Base-by-base conservation (phyloP, 495 filamentous ascomycete species). In the Trichocladium uniseriatum region DNA sequence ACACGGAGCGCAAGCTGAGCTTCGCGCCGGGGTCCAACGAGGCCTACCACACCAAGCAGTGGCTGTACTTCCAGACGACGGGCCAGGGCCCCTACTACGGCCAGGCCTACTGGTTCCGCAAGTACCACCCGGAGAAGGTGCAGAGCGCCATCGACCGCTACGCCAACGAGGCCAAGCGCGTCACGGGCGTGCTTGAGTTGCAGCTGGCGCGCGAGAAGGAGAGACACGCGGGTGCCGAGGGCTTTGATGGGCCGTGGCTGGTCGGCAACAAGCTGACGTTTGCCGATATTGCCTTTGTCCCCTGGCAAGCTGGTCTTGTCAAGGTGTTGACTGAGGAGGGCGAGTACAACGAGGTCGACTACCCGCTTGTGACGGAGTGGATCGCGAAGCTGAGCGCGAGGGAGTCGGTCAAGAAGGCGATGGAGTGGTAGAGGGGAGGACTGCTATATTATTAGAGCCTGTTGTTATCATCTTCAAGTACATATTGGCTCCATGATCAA, bases 81-180 rank as follows among this genome's bases (percentile, higher is more conserved):
- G 81, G 82, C n/a, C 83, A 87, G 61, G 83, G 80, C 1, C 82
- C 82, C 0, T 86, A 84, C 65, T 86, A 72, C 54, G 78, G 80
- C 16, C 79, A 82, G 58, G 67, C 66, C 0, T 59, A 54, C 14
- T 71, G 70, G 64, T 60, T 87, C 65, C 60, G 43, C 6, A 53
- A 53, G 8, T 72, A 56, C 52, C 80, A 87, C 65, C 32, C 70
- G 0, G 80, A 84, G 63, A 69, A 79, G 62, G 18, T 84, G 16
- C 72, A 69, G 11, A 77, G 69, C 27, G 82, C 78, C 1, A 59
- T 76, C 8, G 73, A 79, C 24, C 72, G 83, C 7, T 87, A 86
- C 44, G 20, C 62, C 13, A 75, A 76, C 7, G 83, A 87, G 62
- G 63, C 80, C 14, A 63, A 70, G 11, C 79, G 82, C 18, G 76